Percentiles rank a stretch among this genome's conserved stretches.
Conservation (phyloP, 352 stramenopile species). For the Globisporangium spinosum region DNA sequence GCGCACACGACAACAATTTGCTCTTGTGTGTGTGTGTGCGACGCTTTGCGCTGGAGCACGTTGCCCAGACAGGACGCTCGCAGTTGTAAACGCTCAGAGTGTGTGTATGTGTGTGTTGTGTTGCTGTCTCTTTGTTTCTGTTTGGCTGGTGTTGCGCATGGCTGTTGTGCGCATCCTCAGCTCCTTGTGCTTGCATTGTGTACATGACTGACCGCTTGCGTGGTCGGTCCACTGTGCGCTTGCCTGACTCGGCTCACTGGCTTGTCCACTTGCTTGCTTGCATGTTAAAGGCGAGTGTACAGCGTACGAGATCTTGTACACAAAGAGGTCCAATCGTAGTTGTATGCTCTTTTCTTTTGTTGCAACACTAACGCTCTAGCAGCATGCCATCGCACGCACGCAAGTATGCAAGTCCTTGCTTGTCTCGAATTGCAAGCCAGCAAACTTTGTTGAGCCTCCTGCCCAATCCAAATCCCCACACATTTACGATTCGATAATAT, state of each 20-base stretch:
- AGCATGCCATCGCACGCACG: not conserved
- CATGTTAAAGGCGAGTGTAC: conserved; percentile 5
- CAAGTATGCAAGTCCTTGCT: not conserved
- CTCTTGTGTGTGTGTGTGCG: too few species aligned
- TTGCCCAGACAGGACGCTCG: not conserved
- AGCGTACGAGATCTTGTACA: too few species aligned
- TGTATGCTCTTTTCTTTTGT: not conserved
- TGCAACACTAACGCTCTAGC: not conserved
- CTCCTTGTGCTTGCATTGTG: not conserved
- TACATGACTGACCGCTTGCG: not conserved
- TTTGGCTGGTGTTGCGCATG: not conserved
- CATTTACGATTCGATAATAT: not conserved
- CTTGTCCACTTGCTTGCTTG: not conserved
- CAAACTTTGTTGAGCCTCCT: not conserved
- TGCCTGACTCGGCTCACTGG: not conserved
- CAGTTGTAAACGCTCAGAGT: not conserved
- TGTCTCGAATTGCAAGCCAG: not conserved
- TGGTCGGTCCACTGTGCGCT: not conserved
- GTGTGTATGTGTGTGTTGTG: not conserved
- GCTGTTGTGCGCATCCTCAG: not conserved
- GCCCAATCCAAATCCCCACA: not conserved
- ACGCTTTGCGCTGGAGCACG: not conserved
- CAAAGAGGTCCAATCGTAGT: too few species aligned
- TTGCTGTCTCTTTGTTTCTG: not conserved
- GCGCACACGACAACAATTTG: not conserved